Base-by-base conservation (phyloP, 2,329 filamentous ascomycete genomes). In the Aspergillus sp. region DNA sequence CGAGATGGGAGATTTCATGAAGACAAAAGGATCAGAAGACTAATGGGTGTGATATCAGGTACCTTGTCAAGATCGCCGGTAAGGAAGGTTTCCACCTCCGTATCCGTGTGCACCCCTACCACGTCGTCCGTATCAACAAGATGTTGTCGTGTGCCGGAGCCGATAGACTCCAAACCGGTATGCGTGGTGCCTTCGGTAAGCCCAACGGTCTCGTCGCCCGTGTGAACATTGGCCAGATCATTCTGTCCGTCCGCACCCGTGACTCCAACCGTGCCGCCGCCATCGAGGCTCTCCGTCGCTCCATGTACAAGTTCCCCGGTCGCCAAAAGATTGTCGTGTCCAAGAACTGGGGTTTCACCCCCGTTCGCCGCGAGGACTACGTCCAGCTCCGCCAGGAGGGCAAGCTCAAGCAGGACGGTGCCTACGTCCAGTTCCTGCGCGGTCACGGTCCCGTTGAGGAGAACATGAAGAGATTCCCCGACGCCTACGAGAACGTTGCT, bases 111-210 rank as follows among this genome's bases (percentile, higher is more conserved):
- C 93, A 98, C 83, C 93, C 93, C 61, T 98, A 88, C 89, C 93
- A 98, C 83, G 93, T 98, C 78, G 87, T 98, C 82, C 93, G 93
- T 78, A 98, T 98, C 90, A 98, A 98, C 90, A 98, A 98, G 88
- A 98, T 98, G 93, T 91, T 98, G 89, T 97, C 93, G 72, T 98
- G 93, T 77, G 93, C 93, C 70, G 93, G 93, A 83, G 93, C 93
- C 85, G 93, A 98, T 97, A 90, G 93, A 86, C 82, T 98, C 76
- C 93, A 98, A 79, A 98, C 93, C 65, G 93, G 93, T 82, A 98
- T 98, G 93, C 91, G 93, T 86, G 93, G 93, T 85, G 93, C 93
- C 66, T 98, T 90, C 85, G 93, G 93, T 72, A 98, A 98, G 86
- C 93, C 93, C 75, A 95, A 97, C 83, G 93, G 93, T 72, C 86